phyloP scores from a whole-genome alignment of 352 stramenopile species.

The Phytophthora sp. region DNA sequence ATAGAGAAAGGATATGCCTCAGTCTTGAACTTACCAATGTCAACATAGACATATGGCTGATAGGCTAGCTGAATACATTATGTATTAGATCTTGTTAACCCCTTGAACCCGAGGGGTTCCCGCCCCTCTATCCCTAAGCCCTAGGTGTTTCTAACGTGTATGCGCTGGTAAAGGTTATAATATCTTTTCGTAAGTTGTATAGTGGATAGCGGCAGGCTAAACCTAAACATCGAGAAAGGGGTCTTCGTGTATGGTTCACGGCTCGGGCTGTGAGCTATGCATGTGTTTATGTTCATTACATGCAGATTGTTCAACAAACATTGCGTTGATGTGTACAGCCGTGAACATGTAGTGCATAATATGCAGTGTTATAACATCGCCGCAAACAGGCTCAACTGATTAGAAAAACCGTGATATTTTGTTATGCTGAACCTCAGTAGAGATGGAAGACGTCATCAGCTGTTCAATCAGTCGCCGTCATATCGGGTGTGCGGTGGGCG shows the following conservation, averaged over 20 bases:
- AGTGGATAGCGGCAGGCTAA: neutral
- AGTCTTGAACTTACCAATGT: too few relatives aligned
- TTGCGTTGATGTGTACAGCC: neutral
- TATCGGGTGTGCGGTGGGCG: too few relatives aligned
- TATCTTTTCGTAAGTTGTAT: constrained; percentile 3
- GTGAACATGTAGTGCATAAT: neutral
- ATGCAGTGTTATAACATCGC: too few relatives aligned
- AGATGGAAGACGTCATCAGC: neutral
- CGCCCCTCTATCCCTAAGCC: too few relatives aligned
- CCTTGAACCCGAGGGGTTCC: too few relatives aligned
- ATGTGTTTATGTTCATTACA: neutral
- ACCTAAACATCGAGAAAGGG: too few relatives aligned
- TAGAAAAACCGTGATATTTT: constrained; percentile 2
- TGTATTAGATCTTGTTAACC: too few relatives aligned
- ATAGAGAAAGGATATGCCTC: too few relatives aligned
- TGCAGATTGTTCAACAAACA: neutral
- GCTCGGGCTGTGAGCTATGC: neutral
- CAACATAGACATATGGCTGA: too few relatives aligned
- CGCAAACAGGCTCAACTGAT: neutral
- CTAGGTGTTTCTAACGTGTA: constrained; percentile 20
- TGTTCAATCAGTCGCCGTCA: neutral
- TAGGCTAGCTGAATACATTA: too few relatives aligned
- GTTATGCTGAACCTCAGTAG: neutral
- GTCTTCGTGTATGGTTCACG: neutral
- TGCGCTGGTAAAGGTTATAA: constrained; percentile 4